Evolutionary conservation across 352 stramenopile species (phyloP), one percentile per base, ranked within the genome.

Genomic region (Peronospora tabacina): DNA sequence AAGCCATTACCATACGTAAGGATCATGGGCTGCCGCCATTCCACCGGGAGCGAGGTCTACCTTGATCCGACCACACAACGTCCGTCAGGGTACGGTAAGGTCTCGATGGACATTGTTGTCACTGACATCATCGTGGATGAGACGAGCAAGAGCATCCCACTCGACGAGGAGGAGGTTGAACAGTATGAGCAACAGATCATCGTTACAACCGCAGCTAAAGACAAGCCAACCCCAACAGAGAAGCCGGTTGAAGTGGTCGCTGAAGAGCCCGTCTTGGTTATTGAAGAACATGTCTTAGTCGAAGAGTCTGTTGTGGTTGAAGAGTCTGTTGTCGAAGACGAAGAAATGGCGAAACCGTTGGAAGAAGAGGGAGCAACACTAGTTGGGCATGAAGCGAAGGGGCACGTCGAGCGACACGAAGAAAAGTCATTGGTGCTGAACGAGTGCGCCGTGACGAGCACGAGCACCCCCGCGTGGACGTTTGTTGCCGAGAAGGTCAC

Each of bases 11-110:
- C 11, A 8, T n/a, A 29, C 10, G 5, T 33, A 48, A 53, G 13
- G 16, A 56, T 38, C 30, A 86, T 86, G 75, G 75, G 75, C 63
- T 86, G 75, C 75, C 61, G 53, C 48, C 72, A 84, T 64, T 86
- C 75, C 44, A 81, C 67, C 43, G 52, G 61, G 47, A 75, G 68
- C 53, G 62, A 79, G 22, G 62, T 76, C 37, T 64, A 82, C 33
- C 40, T 74, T 13, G 65, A 75, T 44, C 52, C 60, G 36, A 50
- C 47, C 37, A 60, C 55, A 29, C 49, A 58, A 7, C 54, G 53
- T 4, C 26, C 58, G 47, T 62, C 54, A 37, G 54, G 67, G 35
- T 64, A 54, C 19, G 62, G 58, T 44, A 61, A 58, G 35, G 20
- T 49, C 16, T 66, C 53, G 5, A 61, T 67, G 52, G 62, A 68